A percentile compares a stretch with the other conserved stretches of the same genome.
phyloP scores from a whole-genome alignment of 805 yeast species.

The Cyberlindnera meyerae region DNA sequence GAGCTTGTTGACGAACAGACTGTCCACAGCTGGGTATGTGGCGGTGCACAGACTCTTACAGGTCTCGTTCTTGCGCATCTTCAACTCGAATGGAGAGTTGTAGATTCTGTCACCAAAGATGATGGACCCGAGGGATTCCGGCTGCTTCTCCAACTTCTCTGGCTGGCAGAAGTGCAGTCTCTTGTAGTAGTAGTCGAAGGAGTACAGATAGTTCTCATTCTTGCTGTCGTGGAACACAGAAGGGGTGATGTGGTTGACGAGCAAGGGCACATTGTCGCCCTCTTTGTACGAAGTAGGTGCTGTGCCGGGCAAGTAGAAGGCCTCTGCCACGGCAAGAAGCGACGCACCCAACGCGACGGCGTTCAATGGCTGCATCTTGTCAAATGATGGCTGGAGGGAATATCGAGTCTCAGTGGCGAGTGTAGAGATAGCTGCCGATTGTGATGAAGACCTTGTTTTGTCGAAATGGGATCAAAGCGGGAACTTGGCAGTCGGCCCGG shows the following conservation, averaged over 20 bases:
- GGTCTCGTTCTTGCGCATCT: conserved; percentile 65
- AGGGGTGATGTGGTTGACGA: conserved; percentile 90
- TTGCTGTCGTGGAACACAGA: conserved; percentile 40
- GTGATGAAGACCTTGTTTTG: too few species aligned
- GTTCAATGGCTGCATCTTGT: conserved; percentile 3
- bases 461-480: too few species aligned
- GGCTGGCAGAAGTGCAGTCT: conserved; percentile 85
- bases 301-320: conserved; percentile 91
- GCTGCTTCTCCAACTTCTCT: conserved; percentile 46
- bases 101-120: conserved; percentile 94
- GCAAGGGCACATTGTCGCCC: conserved; percentile 68
- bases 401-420: neutral
- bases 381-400: neutral
- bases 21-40: conserved; percentile 57
- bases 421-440: neutral
- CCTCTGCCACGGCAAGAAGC: conserved; percentile 27
- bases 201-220: conserved; percentile 53
- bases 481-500: too few species aligned
- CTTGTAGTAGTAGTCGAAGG: conserved; percentile 79
- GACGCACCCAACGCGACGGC: conserved; percentile 8
- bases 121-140: conserved; percentile 88
- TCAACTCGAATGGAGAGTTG: conserved; percentile 81
- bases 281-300: conserved; percentile 85
- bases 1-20: conserved; percentile 69
- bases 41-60: conserved; percentile 67